Evolutionary conservation across 106 monocot species (phyloP).

Genomic region (Gastrodia elata): DNA sequence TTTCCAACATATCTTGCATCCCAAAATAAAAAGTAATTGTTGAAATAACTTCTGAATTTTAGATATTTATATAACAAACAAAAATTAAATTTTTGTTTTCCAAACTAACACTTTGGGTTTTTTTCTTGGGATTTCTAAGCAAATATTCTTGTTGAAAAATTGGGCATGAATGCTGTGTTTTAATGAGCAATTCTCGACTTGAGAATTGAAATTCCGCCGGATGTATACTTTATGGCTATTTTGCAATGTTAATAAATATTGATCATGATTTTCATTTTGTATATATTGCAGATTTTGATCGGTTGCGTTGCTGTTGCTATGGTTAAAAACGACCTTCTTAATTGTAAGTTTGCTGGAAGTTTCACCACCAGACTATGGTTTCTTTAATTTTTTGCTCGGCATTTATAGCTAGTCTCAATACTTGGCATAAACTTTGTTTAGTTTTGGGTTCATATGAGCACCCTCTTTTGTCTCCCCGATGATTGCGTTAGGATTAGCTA

Average conservation of each 20-base stretch:
- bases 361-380: not conserved
- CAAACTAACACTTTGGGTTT: too few species aligned
- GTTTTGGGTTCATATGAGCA: not conserved
- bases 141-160: not conserved
- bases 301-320: slow-evolving; percentile 83
- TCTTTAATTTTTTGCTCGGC: not conserved
- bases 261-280: slow-evolving; percentile 3
- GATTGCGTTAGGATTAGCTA: not conserved
- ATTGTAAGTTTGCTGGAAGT: slow-evolving; percentile 41
- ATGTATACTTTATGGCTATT: not conserved
- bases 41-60: too few species aligned
- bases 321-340: slow-evolving; percentile 77
- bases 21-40: too few species aligned
- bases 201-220: not conserved
- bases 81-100: too few species aligned
- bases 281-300: slow-evolving; percentile 67
- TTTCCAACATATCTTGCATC: too few species aligned
- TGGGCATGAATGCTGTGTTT: not conserved
- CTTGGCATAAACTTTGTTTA: not conserved
- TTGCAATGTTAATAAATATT: not conserved
- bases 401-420: not conserved
- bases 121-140: not conserved
- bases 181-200: not conserved
- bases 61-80: too few species aligned
- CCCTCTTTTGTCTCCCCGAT: not conserved